These are phyloP conservation scores for Pharus latifolius DNA, from an alignment of 176 grass and related monocot species.

Conservation along the genomic window DNA sequence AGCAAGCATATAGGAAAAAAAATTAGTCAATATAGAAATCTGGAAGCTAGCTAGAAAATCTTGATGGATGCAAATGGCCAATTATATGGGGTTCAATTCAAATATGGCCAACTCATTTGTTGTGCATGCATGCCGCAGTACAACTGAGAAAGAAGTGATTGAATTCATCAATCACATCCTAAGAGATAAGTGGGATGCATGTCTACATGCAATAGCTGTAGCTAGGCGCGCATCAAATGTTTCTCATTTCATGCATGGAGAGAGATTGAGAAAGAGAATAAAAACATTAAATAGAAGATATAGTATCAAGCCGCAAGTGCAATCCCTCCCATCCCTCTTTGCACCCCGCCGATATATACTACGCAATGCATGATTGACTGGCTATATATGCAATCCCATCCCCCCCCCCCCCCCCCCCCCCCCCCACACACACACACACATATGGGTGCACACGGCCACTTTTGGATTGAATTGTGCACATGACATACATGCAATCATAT, in stretches of 20 bases:
- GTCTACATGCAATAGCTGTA: slow-evolving; percentile 6
- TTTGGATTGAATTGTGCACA: too few species aligned
- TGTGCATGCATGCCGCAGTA: not conserved
- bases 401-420: too few species aligned
- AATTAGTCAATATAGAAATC: too few species aligned
- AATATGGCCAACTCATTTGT: slow-evolving; percentile 31
- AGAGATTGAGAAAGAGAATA: not conserved
- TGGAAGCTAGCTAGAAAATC: too few species aligned
- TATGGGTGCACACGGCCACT: too few species aligned
- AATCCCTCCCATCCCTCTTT: slow-evolving; percentile 29
- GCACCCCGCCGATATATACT: slow-evolving; percentile 14
- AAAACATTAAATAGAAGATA: not conserved
- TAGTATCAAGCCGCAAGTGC: slow-evolving; percentile 20
- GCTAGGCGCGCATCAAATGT: slow-evolving; percentile 13
- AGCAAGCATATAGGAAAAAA: too few species aligned
- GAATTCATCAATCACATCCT: slow-evolving; percentile 42
- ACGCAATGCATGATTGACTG: too few species aligned
- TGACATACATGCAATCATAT: too few species aligned
- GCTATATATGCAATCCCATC: too few species aligned
- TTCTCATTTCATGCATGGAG: not conserved
- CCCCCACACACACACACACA: too few species aligned
- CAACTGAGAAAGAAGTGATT: slow-evolving; percentile 33
- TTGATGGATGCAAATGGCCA: too few species aligned
- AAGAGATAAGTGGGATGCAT: slow-evolving; percentile 24
- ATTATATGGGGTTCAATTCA: not conserved